Conservation (phyloP, 805 yeast species). For the Starmerella riodocensis region DNA sequence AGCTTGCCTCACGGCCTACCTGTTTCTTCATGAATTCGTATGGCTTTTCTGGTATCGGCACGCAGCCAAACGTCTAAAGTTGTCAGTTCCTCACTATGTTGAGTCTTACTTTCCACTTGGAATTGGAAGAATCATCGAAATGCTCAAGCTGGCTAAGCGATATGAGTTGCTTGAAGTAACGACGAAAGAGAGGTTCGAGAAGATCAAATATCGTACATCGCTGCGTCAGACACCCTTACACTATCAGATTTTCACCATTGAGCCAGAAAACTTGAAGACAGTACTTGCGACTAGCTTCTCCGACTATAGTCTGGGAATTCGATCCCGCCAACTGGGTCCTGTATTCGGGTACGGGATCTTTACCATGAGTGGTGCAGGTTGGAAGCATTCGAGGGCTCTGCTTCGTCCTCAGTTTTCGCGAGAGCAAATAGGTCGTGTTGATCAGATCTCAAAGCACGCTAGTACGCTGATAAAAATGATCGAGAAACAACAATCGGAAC, state of each 20-base stretch:
- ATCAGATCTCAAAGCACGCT: slow-evolving; percentile 23
- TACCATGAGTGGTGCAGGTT: slow-evolving; percentile 27
- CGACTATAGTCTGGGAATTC: slow-evolving; percentile 26
- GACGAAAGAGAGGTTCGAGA: not conserved
- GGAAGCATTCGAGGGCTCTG: slow-evolving; percentile 30
- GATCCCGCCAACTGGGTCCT: slow-evolving; percentile 23
- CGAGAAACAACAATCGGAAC: not conserved
- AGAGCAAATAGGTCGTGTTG: slow-evolving; percentile 26
- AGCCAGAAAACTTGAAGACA: slow-evolving; percentile 26
- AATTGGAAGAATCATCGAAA: not conserved
- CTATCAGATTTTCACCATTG: slow-evolving; percentile 18
- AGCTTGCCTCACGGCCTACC: not conserved
- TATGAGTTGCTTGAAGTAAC: not conserved
- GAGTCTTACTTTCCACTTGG: not conserved
- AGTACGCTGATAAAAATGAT: slow-evolving; percentile 14
- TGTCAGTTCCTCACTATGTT: not conserved
- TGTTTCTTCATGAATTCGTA: not conserved
- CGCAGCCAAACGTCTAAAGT: not conserved
- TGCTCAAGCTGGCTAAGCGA: not conserved
- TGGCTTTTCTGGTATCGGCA: not conserved
- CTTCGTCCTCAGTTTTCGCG: slow-evolving; percentile 29
- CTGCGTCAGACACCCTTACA: slow-evolving; percentile 7
- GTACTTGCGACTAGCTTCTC: slow-evolving; percentile 24
- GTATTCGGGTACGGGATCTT: slow-evolving; percentile 29
- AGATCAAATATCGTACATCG: not conserved